A percentile compares a stretch with the other conserved stretches of the same genome.
These are phyloP conservation scores for Piper betle DNA, from an alignment of 164 flowering plant genomes.

Conservation along the genomic window DNA sequence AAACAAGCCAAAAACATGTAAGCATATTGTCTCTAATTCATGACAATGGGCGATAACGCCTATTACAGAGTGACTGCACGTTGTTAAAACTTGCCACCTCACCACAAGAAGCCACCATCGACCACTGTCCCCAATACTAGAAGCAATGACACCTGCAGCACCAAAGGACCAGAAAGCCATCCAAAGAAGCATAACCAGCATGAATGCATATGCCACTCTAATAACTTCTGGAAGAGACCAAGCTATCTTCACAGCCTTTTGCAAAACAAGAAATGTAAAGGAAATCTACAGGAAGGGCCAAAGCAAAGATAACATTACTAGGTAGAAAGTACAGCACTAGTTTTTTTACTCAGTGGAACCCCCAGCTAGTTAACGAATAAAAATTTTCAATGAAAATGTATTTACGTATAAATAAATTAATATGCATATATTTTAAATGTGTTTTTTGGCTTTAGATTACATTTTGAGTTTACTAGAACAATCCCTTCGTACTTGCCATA, in stretches of 20 bases:
- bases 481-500: no score
- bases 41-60: not conserved
- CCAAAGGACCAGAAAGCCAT: conserved; percentile 96
- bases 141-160: conserved; percentile 88
- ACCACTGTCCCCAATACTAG: conserved; percentile 64
- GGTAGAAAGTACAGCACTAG: not conserved
- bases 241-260: conserved; percentile 80
- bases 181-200: conserved; percentile 83
- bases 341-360: no score
- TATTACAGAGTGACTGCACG: conserved; percentile 9
- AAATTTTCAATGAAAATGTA: no score
- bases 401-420: no score
- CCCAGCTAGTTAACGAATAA: no score
- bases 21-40: conserved; percentile 1
- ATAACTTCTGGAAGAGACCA: conserved; percentile 82
- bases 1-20: conserved; percentile 5
- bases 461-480: no score
- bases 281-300: conserved; percentile 45
- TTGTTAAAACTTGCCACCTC: conserved; percentile 90
- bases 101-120: conserved; percentile 99
- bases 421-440: no score
- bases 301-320: conserved; percentile 1
- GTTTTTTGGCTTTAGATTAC: no score
- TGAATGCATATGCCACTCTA: conserved; percentile 74
- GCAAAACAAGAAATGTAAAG: conserved; percentile 89